A percentile compares a stretch with the other conserved stretches of the same genome.
Conservation (phyloP, 2,329 filamentous ascomycete species). For the Drechslerella stenobrocha region DNA sequence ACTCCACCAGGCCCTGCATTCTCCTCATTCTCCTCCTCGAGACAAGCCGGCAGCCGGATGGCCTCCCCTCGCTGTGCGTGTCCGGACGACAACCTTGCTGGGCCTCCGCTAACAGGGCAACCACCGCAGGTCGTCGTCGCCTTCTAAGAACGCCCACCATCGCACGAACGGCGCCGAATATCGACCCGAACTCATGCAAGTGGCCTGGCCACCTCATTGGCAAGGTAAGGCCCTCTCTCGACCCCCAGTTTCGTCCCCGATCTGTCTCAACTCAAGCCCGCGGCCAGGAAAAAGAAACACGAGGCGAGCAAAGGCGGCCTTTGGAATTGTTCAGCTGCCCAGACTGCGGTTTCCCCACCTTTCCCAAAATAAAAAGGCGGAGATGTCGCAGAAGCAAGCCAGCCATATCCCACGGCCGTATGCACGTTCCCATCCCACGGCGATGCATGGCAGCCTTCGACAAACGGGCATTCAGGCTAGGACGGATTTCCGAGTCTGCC, state of each 20-base stretch:
- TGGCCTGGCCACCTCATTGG: neutral
- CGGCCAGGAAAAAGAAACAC: too few species aligned
- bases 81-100: neutral
- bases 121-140: neutral
- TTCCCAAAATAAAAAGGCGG: conserved; percentile 39
- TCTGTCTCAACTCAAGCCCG: neutral
- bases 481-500: too few species aligned
- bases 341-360: conserved; percentile 27
- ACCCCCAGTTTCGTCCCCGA: neutral
- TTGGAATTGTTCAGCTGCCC: conserved; percentile 11
- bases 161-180: conserved; percentile 3
- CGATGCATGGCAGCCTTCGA: neutral
- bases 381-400: conserved; percentile 14
- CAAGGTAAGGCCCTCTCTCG: conserved; percentile 1
- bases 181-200: conserved; percentile 6
- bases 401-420: neutral
- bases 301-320: too few species aligned
- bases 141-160: too few species aligned
- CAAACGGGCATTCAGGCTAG: neutral
- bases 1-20: too few species aligned
- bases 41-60: too few species aligned
- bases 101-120: neutral
- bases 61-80: too few species aligned
- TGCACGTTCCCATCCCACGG: conserved; percentile 20
- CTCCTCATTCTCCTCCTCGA: too few species aligned